Evolutionary conservation across 768 basidiomycete species (phyloP).

Genomic region (Phylloporus sp.): DNA sequence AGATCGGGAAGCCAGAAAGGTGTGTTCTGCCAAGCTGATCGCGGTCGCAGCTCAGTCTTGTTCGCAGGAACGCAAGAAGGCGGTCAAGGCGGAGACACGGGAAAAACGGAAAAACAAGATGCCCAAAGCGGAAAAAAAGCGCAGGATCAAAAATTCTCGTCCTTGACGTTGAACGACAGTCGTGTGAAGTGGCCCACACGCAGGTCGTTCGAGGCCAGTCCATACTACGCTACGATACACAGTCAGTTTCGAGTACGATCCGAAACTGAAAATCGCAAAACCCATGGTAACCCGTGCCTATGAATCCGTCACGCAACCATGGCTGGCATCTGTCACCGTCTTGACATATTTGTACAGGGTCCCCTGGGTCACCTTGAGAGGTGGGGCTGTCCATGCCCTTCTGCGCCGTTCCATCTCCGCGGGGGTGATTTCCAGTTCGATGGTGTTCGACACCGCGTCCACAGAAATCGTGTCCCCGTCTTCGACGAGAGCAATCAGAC

Average conservation of each 20-base stretch:
- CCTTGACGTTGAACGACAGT: conserved; percentile 15
- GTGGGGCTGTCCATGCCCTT: conserved; percentile 74
- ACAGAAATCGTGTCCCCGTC: conserved; percentile 87
- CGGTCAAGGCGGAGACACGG: conserved; percentile 77
- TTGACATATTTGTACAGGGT: conserved; percentile 89
- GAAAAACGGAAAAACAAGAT: conserved; percentile 91
- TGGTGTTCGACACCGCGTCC: conserved; percentile 81
- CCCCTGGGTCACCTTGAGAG: conserved; percentile 77
- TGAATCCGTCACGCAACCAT: conserved; percentile 87
- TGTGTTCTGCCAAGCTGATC: conserved; percentile 22
- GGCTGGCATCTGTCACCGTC: conserved; percentile 84
- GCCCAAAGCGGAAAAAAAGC: conserved; percentile 93
- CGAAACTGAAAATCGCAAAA: conserved; percentile 3
- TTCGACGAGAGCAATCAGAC: conserved; percentile 84
- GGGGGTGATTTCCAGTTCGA: conserved; percentile 69
- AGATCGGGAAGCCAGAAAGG: conserved; percentile 89
- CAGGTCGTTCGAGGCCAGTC: not conserved
- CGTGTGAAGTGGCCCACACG: conserved; percentile 13
- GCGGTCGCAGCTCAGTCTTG: conserved; percentile 6
- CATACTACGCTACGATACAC: conserved; percentile 8
- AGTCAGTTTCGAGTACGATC: conserved; percentile 8
- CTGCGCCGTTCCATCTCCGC: conserved; percentile 75
- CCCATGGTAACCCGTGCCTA: conserved; percentile 32
- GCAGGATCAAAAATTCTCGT: conserved; percentile 56
- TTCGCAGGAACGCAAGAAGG: conserved; percentile 83